phyloP scores from a whole-genome alignment of 768 basidiomycete species.

The Leccinellum luteum region DNA sequence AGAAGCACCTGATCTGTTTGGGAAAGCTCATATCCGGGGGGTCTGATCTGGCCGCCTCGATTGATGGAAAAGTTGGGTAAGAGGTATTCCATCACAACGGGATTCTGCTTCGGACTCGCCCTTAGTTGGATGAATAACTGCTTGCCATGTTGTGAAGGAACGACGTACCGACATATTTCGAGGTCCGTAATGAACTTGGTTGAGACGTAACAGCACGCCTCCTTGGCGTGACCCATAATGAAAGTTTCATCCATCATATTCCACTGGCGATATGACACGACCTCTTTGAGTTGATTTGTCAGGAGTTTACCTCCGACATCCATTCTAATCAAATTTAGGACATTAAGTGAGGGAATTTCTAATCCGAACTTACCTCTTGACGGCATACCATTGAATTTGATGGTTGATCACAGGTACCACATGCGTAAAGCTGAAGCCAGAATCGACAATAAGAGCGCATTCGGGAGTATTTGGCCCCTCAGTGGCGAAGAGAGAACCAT shows the following conservation, averaged over 20 bases:
- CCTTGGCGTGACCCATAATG: conserved; percentile 91
- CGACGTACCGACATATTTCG: conserved; percentile 72
- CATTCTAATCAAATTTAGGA: conserved; percentile 51
- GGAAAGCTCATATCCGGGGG: conserved; percentile 48
- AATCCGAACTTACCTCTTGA: conserved; percentile 60
- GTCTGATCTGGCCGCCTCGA: conserved; percentile 55
- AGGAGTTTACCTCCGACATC: conserved; percentile 94
- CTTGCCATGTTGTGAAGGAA: conserved; percentile 14
- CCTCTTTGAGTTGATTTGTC: conserved; percentile 92
- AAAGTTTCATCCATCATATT: conserved; percentile 98
- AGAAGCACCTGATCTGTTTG: conserved; percentile 68
- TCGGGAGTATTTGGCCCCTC: conserved; percentile 57
- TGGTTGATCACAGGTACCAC: conserved; percentile 80
- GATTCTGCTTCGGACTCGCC: conserved; percentile 52
- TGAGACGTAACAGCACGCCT: conserved; percentile 86
- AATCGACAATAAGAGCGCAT: conserved; percentile 81
- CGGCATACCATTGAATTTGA: conserved; percentile 72
- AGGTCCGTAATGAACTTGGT: conserved; percentile 68
- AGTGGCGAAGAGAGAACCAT: conserved; percentile 65
- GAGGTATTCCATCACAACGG: conserved; percentile 84
- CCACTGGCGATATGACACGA: conserved; percentile 94
- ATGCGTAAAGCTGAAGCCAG: conserved; percentile 94
- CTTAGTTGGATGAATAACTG: conserved; percentile 36
- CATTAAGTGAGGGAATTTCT: conserved; percentile 11
- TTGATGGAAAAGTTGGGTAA: conserved; percentile 83